Base-by-base conservation (phyloP, 1,139 yeast species). In the Saccharomyces hybrid region DNA sequence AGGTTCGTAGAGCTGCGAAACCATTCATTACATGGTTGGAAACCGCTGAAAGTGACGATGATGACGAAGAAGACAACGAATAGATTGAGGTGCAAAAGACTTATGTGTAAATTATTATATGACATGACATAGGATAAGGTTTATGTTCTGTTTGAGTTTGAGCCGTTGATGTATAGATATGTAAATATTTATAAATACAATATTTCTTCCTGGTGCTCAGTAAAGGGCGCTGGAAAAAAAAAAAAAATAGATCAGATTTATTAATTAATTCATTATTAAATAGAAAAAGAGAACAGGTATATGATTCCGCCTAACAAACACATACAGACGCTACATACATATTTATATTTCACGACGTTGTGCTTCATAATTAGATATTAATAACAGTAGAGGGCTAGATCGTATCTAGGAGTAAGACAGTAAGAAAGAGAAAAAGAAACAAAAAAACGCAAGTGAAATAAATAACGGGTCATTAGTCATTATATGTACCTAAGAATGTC, bases 1-100 rank as follows among this genome's bases (percentile, higher is more conserved):
- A 89, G 79, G 96, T 93, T 54, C 88, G 97, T 74, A 88, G 85
- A 74, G 95, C 97, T 50, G 97, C 97, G 58, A 90, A 89, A 75
- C 96, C 98, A 47, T 93, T 93, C 75, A 76, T 93, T 61, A 84
- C 86, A 64, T 93, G 99, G 99, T 81, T 93, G 63, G 85, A 89
- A 69, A 93, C 87, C 72, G 98, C 99, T 57, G 98, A 90, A 62
- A 83, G 82, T 57, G 81, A 78, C 25, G 81, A 76, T 48, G 79
- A 76, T 54, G 44, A 20, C 23, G 23, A 20, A 20, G 23, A 20
- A 16, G 44, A 11, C 44, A 6, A 16, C 8, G 25, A 38, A 16
- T 38, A 38, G 44, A 8, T 9, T 20, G 5, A 13, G 16, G 65
- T 52, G 59, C 48, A 46, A 46, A 13, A 46, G 31, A 46, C 28